Percentiles rank a stretch among this genome's conserved stretches.
Evolutionary conservation across 768 basidiomycete species (phyloP).

Genomic region (Suillus spraguei): DNA sequence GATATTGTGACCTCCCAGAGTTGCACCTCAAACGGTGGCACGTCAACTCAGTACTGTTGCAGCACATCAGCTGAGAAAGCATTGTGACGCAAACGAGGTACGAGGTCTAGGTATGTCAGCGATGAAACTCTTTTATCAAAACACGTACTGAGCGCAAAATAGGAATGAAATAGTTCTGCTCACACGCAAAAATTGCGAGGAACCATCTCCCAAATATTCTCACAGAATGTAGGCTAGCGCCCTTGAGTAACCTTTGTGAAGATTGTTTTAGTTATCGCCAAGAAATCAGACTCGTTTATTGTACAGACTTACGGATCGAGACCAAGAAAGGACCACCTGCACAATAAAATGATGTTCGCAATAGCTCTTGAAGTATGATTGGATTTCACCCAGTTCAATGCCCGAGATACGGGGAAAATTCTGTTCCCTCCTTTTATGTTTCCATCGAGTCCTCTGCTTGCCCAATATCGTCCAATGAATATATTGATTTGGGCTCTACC

Average conservation of each 20-base stretch:
- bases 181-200: background rate
- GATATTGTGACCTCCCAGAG: rapidly evolving
- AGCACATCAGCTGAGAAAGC: too few species aligned
- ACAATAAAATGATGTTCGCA: background rate
- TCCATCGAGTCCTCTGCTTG: conserved; percentile 2
- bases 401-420: background rate
- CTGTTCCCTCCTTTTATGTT: background rate
- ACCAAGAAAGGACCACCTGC: background rate
- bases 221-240: background rate
- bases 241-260: background rate
- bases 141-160: background rate
- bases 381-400: background rate
- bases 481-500: too few species aligned
- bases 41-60: conserved; percentile 5
- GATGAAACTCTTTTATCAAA: too few species aligned
- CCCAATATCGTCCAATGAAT: conserved; percentile 5
- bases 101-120: background rate
- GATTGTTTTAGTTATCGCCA: background rate
- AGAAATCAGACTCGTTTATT: background rate
- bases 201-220: conserved; percentile 1
- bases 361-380: background rate
- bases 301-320: background rate
- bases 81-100: background rate
- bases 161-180: background rate
- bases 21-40: conserved; percentile 6